Evolutionary conservation across 208 protist genomes (phyloP).

Genomic region (Leishmania aethiopica): DNA sequence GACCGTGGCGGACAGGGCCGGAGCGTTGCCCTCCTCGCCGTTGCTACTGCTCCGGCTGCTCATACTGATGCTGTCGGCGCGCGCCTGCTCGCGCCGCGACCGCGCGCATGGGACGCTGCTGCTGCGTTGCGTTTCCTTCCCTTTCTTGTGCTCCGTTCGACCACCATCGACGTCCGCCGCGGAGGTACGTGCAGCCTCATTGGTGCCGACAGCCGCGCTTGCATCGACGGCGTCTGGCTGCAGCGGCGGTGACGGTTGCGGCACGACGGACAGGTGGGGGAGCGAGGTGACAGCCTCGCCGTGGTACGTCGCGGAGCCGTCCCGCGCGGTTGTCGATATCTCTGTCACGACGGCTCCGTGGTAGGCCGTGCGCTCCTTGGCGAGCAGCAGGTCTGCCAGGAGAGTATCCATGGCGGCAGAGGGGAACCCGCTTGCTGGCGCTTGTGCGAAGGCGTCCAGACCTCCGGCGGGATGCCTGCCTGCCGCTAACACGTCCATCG

Average conservation of each 20-base stretch:
- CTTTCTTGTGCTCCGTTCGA: background rate
- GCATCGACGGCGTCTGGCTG: conserved; percentile 17
- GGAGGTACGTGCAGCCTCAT: background rate
- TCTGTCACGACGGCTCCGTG: background rate
- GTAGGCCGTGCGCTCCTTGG: conserved; percentile 13
- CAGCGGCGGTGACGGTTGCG: conserved; percentile 5
- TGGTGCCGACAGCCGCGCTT: background rate
- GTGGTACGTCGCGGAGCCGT: background rate
- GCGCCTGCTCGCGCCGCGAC: conserved; percentile 12
- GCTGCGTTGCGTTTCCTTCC: background rate
- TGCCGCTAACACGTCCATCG: background rate
- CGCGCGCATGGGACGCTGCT: background rate
- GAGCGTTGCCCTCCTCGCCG: background rate
- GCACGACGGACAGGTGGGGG: background rate
- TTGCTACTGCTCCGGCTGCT: conserved; percentile 3
- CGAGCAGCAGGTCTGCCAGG: conserved; percentile 14
- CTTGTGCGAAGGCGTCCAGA: background rate
- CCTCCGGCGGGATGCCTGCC: background rate
- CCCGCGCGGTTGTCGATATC: background rate
- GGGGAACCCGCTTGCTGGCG: background rate
- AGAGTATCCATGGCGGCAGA: conserved; percentile 8
- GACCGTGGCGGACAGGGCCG: background rate
- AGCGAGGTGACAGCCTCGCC: conserved; percentile 18
- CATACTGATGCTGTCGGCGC: background rate
- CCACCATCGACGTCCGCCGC: background rate